A percentile compares a stretch with the other conserved stretches of the same genome.
These are phyloP conservation scores for Cryptococcus sp. DNA, from an alignment of 1,284 basidiomycete species.

Conservation along the genomic window DNA sequence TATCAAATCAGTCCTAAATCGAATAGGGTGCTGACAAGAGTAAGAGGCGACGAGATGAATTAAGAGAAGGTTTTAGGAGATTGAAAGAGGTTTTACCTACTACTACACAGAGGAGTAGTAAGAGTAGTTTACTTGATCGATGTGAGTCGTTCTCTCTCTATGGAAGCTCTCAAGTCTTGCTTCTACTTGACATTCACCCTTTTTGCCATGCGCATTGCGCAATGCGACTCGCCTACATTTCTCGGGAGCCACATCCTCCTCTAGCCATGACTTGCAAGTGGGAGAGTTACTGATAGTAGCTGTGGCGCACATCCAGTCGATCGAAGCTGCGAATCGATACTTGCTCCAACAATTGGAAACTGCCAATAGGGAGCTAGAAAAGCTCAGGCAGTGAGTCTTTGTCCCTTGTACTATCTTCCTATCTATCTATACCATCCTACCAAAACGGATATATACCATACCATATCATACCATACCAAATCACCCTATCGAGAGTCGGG, in stretches of 20 bases:
- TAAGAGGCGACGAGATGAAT: conserved; percentile 78
- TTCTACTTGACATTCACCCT: background rate
- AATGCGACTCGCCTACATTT: no score
- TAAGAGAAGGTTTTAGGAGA: conserved; percentile 75
- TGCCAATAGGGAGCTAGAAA: conserved; percentile 11
- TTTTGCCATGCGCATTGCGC: no score
- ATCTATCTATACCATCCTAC: background rate
- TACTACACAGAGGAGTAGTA: conserved; percentile 82
- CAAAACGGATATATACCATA: background rate
- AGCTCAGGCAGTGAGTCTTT: conserved; percentile 22
- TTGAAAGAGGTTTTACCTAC: conserved; percentile 78
- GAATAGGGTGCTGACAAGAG: conserved; percentile 53
- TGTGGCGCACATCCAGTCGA: conserved; percentile 26
- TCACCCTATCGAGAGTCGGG: background rate
- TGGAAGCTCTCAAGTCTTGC: no score
- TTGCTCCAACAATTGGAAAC: conserved; percentile 15
- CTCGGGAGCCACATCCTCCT: no score
- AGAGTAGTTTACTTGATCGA: conserved; percentile 77
- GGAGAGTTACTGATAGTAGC: conserved; percentile 13
- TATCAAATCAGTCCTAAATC: background rate
- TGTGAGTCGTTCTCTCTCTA: no score
- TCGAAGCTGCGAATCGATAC: conserved; percentile 24
- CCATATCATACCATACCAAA: background rate
- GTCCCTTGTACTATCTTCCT: background rate
- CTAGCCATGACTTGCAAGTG: background rate